Percentiles rank a stretch among this genome's conserved stretches.
Conservation (phyloP, 805 yeast species). For the Peterozyma toletana region DNA sequence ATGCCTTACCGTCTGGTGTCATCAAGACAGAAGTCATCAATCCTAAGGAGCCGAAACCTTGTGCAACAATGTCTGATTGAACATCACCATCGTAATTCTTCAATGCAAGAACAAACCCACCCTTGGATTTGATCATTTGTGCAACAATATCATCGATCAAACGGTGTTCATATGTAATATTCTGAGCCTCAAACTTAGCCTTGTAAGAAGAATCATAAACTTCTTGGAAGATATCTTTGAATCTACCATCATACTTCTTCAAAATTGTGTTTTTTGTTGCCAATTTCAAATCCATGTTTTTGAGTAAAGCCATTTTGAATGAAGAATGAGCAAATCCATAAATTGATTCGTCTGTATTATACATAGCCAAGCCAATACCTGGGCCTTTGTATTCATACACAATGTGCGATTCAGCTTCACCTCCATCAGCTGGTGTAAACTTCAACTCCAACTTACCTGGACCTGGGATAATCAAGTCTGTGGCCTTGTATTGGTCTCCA, state of each 20-base stretch:
- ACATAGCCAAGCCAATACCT: constrained; percentile 79
- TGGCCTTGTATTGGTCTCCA: constrained; percentile 81
- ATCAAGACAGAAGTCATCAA: constrained; percentile 78
- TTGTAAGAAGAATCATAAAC: constrained; percentile 54
- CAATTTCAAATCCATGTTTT: constrained; percentile 56
- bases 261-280: constrained; percentile 78
- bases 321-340: constrained; percentile 75
- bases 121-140: constrained; percentile 79
- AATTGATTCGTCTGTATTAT: constrained; percentile 75
- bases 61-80: constrained; percentile 80
- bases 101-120: constrained; percentile 75
- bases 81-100: constrained; percentile 87
- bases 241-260: constrained; percentile 77
- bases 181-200: constrained; percentile 46
- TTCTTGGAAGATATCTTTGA: constrained; percentile 72
- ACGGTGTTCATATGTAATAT: constrained; percentile 73
- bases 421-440: constrained; percentile 57
- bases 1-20: constrained; percentile 83
- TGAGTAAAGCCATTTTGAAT: constrained; percentile 63
- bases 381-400: constrained; percentile 59
- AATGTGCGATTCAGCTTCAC: constrained; percentile 25
- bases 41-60: constrained; percentile 80
- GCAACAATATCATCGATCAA: constrained; percentile 86
- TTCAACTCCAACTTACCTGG: constrained; percentile 63
- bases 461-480: constrained; percentile 60